Evolutionary conservation across 202 grass and related monocot species (phyloP), one percentile per base, ranked within the genome.

Genomic region (Panicum hallii): DNA sequence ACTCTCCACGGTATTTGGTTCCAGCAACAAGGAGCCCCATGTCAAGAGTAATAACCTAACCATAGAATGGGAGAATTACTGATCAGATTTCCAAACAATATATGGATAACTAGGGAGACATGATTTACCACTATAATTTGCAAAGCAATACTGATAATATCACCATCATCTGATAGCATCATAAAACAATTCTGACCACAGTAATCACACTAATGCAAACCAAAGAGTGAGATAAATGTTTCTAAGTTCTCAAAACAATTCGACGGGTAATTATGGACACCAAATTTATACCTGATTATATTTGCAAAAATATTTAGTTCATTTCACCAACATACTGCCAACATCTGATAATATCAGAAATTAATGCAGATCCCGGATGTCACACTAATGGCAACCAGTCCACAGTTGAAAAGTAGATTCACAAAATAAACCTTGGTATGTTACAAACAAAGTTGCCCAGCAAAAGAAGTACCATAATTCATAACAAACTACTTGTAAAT

Each of bases 1-100:
- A 97, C 80, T 97, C 94, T 90, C 94, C 94, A 83, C 94, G 91
- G 75, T 97, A 97, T 71, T 97, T 97, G 34, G 94, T 97, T 68
- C 94, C 94, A 72, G 94, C 94, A 84, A 97, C 94, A 91, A 97
- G 94, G 47, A 97, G 89, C 38, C 94, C 94, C 94, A 97, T 97
- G 79, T 97, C 94, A 82, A 97, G 94, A 70, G 94, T 97, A 82
- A 97, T 97, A 84, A 97, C 94, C 94, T 97, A 72, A 78, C 6
- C 38, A 70, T 13, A 63, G 0, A 47, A 63, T 44, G 1, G 77
- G 11, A 77, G 32, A 84, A 78, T 65, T 22, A 20, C 5, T 19
- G 6, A 81, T 86, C 42, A 86, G 11, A 65, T 56, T 77, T 55
- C 23, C 38, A 45, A 77, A 85, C 28, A 84, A 17, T 11, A 63